Evolutionary conservation across 768 basidiomycete species (phyloP), one percentile per base, ranked within the genome.

Genomic region (Gloeophyllum trabeum): DNA sequence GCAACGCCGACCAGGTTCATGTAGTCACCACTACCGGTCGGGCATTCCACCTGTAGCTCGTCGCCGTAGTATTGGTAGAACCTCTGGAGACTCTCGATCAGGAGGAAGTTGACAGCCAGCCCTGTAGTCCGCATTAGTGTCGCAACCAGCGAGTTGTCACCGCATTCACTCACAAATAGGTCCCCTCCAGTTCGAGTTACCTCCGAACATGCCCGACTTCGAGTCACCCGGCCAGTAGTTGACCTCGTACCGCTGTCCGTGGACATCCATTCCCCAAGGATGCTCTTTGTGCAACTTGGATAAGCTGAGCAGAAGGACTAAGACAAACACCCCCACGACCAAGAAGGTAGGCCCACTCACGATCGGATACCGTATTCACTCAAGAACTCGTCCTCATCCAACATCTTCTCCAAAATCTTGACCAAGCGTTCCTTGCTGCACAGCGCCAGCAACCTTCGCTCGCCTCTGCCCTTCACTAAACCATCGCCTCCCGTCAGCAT

Each of bases 221-320:
- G 94, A 97, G 58, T 99, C 96, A 6, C 93, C 96, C 1, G 96
- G 94, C 96, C 96, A 98, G 62, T 98, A 99, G 24, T 76, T 75
- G 23, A 98, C 89, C 54, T 91, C 87, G 56, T 96, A 88, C 32
- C 81, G 73, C 51, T 97, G 77, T 13, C 91, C 93, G 46, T 96
- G 79, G 38, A 96, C 94, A 47, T 89, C 69, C 75, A 97, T 96
- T 4, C 83, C 84, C 87, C 89, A 99, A 3, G 96, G 96, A 45
- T 85, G 71, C 7, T 91, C 82, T 60, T 91, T 78, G 63, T 99
- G 96, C 49, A 73, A 61, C 57, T 92, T 86, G 0, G 94, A 97
- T 53, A 98, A 61, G 3, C 91, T 93, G 47, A 7, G 30, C 16
- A 38, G 25, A 19, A 6, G 18, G 20, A 20, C 18, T n/a, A n/a